A percentile compares a stretch with the other conserved stretches of the same genome.
Evolutionary conservation across 768 basidiomycete genomes (phyloP).

Genomic region (Pisolithus microcarpus): DNA sequence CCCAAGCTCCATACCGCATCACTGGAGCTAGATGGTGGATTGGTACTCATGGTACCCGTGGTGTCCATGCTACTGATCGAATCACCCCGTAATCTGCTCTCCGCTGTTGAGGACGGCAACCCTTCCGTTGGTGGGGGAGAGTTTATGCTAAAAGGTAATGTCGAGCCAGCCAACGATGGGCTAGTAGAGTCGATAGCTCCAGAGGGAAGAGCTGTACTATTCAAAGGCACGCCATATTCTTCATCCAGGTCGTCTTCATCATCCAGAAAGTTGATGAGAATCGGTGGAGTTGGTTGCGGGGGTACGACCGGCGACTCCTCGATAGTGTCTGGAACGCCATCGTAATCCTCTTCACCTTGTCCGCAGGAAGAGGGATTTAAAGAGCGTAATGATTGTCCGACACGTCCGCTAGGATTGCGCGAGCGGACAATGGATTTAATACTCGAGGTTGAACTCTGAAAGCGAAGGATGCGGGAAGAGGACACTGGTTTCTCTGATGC

Average conservation of each 20-base stretch:
- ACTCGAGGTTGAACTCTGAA: conserved; percentile 27
- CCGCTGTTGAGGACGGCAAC: conserved; percentile 24
- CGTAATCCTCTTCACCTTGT: conserved; percentile 19
- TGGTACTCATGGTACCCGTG: conserved; percentile 36
- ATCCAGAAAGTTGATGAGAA: conserved; percentile 25
- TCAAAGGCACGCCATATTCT: conserved; percentile 35
- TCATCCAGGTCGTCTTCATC: conserved; percentile 41
- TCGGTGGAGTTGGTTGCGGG: conserved; percentile 32
- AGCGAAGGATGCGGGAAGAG: conserved; percentile 26
- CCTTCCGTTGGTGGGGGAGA: conserved; percentile 44
- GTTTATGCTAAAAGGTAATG: conserved; percentile 68
- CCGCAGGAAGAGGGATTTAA: conserved; percentile 13
- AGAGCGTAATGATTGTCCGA: conserved; percentile 15
- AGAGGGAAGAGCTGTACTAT: conserved; percentile 5
- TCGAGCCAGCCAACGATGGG: conserved; percentile 4
- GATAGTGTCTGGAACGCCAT: conserved; percentile 29
- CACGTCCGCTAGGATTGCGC: conserved; percentile 20
- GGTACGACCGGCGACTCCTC: conserved; percentile 26
- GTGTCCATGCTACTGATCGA: conserved; percentile 65
- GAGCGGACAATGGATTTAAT: conserved; percentile 17
- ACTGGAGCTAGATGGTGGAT: conserved; percentile 39
- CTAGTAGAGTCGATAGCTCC: conserved; percentile 3
- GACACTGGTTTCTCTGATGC: conserved; percentile 13
- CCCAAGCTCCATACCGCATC: conserved; percentile 37
- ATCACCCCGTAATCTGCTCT: conserved; percentile 54